These are phyloP conservation scores for Ogataea methanolica DNA, from an alignment of 805 yeast genomes.

Conservation along the genomic window DNA sequence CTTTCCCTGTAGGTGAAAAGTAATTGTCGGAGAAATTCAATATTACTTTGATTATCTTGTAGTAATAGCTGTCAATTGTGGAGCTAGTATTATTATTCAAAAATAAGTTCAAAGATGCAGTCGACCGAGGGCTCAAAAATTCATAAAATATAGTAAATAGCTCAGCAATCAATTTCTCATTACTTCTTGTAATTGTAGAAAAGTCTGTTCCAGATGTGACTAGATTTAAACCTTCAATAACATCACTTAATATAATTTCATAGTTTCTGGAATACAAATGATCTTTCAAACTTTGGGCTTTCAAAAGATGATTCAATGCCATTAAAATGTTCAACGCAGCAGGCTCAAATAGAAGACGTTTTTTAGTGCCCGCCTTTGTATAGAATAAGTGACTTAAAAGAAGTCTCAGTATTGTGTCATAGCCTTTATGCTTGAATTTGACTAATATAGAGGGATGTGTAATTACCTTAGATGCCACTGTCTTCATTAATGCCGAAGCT, in stretches of 20 bases:
- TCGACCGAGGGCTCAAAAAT: slow-evolving; percentile 17
- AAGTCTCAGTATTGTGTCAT: slow-evolving; percentile 18
- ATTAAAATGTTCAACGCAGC: slow-evolving; percentile 27
- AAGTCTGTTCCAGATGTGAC: slow-evolving; percentile 5
- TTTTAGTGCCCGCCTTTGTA: slow-evolving; percentile 2
- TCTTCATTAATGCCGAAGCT: slow-evolving; percentile 18
- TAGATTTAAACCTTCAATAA: slow-evolving; percentile 13
- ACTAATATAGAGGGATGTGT: slow-evolving; percentile 9
- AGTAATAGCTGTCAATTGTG: slow-evolving; percentile 8
- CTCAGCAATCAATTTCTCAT: slow-evolving; percentile 20
- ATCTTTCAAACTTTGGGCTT: slow-evolving; percentile 21
- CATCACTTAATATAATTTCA: slow-evolving; percentile 9
- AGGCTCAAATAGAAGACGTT: slow-evolving; percentile 22
- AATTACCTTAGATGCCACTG: slow-evolving; percentile 12
- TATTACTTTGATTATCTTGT: slow-evolving; percentile 11
- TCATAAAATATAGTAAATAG: slow-evolving; percentile 12
- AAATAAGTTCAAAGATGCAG: slow-evolving; percentile 13
- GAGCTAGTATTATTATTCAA: slow-evolving; percentile 4
- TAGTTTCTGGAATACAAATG: slow-evolving; percentile 19
- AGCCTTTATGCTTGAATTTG: slow-evolving; percentile 24
- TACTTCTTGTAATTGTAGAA: slow-evolving; percentile 1
- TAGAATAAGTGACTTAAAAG: slow-evolving; percentile 16
- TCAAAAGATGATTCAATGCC: slow-evolving; percentile 23
- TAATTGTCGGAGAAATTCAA: slow-evolving; percentile 10
- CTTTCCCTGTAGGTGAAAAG: slow-evolving; percentile 18